These are phyloP conservation scores for Bothriochloa decipiens DNA, from an alignment of 176 grass and related monocot species.

Conservation along the genomic window DNA sequence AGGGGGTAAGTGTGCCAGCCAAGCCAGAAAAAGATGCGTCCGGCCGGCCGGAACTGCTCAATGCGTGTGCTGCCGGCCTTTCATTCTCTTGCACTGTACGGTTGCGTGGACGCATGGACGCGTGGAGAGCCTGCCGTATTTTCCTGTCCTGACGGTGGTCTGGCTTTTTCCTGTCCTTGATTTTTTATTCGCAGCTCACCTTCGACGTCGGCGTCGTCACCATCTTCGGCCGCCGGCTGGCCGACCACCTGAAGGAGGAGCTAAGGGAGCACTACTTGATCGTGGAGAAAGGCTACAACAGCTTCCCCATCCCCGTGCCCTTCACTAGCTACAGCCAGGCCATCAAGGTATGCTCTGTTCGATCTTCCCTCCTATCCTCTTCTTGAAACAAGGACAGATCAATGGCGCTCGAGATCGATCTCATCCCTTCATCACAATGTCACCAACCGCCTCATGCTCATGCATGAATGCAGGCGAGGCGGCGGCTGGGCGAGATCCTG, in stretches of 20 bases:
- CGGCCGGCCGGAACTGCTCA: not conserved
- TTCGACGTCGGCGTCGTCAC: conserved; percentile 59
- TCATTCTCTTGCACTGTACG: not conserved
- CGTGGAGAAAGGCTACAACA: conserved; percentile 72
- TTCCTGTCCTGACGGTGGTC: not conserved
- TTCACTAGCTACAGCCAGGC: conserved; percentile 52
- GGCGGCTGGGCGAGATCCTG: conserved; percentile 37
- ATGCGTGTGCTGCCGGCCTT: not conserved
- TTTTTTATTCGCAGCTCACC: conserved; percentile 40
- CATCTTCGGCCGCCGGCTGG: conserved; percentile 53
- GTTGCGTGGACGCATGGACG: not conserved
- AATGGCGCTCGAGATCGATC: not conserved
- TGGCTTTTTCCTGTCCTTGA: not conserved
- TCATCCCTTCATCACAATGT: not conserved
- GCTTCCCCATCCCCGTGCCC: conserved; percentile 54
- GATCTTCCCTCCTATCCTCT: no score
- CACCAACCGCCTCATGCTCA: no score
- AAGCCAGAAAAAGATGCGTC: no score
- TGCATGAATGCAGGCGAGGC: conserved; percentile 46
- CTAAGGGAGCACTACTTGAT: conserved; percentile 51
- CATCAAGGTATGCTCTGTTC: conserved; percentile 45
- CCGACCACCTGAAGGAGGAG: conserved; percentile 29
- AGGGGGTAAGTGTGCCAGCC: conserved; percentile 47
- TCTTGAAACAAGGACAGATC: not conserved
- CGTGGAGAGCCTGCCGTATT: not conserved